Base-by-base conservation (phyloP, 2,329 filamentous ascomycete genomes). In the Corinectria fuckeliana region DNA sequence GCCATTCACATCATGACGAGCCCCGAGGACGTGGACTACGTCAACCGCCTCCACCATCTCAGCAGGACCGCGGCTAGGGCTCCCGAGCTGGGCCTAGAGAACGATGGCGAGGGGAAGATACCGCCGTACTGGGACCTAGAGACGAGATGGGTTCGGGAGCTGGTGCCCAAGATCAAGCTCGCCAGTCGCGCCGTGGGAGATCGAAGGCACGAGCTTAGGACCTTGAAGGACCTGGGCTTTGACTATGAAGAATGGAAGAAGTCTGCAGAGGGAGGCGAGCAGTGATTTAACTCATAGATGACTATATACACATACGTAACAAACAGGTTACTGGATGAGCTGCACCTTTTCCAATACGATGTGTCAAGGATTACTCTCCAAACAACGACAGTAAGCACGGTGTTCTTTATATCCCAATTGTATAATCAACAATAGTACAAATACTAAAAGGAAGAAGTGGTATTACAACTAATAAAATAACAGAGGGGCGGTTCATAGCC, bases 1-100 rank as follows among this genome's bases (percentile, higher is more conserved):
- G 65, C 71, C 6, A 76, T 82, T 11, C 80, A 83, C 60, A 69
- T 76, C 21, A 64, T 83, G 39, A 70, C 70, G 2, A 80, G 75
- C 50, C 86, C 85, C 0, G 79, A 80, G 34, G 87, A 90, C 67
- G 81, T 81, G 0, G 76, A 85, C 3, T 88, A 88, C 64, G 84
- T 89, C 64, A 88, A 89, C 64, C 75, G 76, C 59, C 71, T 89
- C 52, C 76, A 84, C 44, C 76, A 80, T 11, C 81, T 82, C 76
- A 82, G 80, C 14, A 68, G 75, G 9, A 71, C 69, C 3, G 82
- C 81, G 1, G 45, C 53, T 14, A 66, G 52, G 36, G 64, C 49
- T 2, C 51, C 55, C 7, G 59, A 58, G 20, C 45, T 61, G 0
- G 73, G 66, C 0, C 64, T 80, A 4, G 75, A 75, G 18, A 77